A percentile compares a stretch with the other conserved stretches of the same genome.
phyloP scores from a whole-genome alignment of 192 early-diverging fungal genomes.

The Mortierella alpina region DNA sequence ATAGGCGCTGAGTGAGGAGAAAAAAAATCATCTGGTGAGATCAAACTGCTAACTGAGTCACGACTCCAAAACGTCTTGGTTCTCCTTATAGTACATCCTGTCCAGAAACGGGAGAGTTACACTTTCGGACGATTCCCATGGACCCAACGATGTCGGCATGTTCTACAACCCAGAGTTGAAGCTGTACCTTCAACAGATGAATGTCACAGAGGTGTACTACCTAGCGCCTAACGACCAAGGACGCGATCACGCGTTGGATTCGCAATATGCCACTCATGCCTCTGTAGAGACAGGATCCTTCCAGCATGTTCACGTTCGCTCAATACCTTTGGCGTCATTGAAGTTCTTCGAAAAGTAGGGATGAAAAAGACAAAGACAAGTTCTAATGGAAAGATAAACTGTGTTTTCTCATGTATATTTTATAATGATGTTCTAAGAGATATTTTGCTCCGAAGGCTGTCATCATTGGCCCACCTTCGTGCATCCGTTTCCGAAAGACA shows the following conservation, averaged over 20 bases:
- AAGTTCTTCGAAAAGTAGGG: constrained; percentile 12
- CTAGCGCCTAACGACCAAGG: constrained; percentile 23
- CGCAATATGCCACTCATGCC: constrained; percentile 5
- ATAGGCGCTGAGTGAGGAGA: background rate
- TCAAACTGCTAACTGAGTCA: too few relatives aligned
- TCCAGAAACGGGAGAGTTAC: constrained; percentile 78
- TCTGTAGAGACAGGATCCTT: constrained; percentile 18
- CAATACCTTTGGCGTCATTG: constrained; percentile 12
- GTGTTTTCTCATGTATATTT: constrained; percentile 3
- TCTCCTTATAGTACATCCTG: constrained; percentile 65
- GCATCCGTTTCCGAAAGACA: too few relatives aligned
- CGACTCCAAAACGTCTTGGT: background rate
- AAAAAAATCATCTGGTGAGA: too few relatives aligned
- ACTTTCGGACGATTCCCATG: constrained; percentile 95
- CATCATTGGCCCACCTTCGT: too few relatives aligned
- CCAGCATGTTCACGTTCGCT: constrained; percentile 38
- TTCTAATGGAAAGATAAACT: background rate
- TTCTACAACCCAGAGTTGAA: constrained; percentile 78
- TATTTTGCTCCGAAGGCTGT: background rate
- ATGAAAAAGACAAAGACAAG: background rate
- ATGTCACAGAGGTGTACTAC: constrained; percentile 66
- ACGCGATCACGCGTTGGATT: background rate
- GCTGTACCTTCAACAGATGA: constrained; percentile 77
- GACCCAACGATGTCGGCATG: constrained; percentile 87
- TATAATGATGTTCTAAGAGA: background rate